These are phyloP conservation scores for Claviceps paspali DNA, from an alignment of 2,329 filamentous ascomycete genomes.

Conservation along the genomic window DNA sequence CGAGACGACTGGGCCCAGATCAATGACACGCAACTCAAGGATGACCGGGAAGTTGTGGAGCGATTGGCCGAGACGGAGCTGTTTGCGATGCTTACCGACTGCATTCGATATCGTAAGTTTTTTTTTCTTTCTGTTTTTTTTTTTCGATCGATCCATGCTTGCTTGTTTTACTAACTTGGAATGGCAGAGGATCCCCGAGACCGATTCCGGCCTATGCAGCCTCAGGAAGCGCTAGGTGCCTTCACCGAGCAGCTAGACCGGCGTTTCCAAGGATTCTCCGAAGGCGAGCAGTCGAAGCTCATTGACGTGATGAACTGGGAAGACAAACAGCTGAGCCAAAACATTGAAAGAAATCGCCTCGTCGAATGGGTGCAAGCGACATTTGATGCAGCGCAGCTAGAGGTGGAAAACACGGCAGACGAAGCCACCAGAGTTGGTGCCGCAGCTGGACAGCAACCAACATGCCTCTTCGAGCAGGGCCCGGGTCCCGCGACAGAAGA, in stretches of 20 bases:
- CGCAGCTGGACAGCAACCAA: neutral
- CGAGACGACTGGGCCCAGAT: conserved; percentile 72
- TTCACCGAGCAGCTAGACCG: conserved; percentile 46
- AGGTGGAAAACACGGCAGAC: conserved; percentile 19
- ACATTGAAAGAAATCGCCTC: conserved; percentile 53
- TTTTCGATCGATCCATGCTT: too few species aligned
- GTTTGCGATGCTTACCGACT: conserved; percentile 49
- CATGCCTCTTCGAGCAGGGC: neutral
- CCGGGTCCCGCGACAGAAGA: neutral
- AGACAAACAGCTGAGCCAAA: conserved; percentile 47
- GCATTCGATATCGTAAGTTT: conserved; percentile 50
- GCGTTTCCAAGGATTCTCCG: conserved; percentile 43
- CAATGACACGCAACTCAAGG: conserved; percentile 62
- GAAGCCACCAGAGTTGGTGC: conserved; percentile 12
- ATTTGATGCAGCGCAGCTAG: conserved; percentile 21
- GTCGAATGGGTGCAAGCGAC: conserved; percentile 45
- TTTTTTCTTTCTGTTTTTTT: too few species aligned
- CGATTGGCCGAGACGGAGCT: conserved; percentile 50
- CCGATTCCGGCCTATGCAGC: conserved; percentile 30
- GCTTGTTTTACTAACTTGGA: conserved; percentile 13
- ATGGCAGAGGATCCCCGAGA: conserved; percentile 25
- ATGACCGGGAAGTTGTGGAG: conserved; percentile 51
- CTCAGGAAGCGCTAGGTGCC: conserved; percentile 41
- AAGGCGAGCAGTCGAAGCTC: conserved; percentile 50
- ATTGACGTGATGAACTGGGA: conserved; percentile 59